These are phyloP conservation scores for Calendula officinalis DNA, from an alignment of 129 eudicot species.

Conservation along the genomic window DNA sequence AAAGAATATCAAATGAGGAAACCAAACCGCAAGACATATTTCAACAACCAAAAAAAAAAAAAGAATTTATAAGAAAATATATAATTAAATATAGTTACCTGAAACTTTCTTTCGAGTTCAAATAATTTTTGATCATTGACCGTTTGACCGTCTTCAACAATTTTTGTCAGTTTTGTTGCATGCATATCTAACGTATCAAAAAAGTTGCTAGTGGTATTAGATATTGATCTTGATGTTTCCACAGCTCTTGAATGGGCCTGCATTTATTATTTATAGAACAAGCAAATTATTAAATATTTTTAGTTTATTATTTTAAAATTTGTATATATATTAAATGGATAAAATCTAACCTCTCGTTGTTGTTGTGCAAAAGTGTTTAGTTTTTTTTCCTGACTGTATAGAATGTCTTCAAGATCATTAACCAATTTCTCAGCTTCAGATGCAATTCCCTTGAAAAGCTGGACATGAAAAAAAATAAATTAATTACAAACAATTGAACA, in stretches of 20 bases:
- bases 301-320: too few species aligned
- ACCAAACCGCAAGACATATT: not conserved
- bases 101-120: conserved; percentile 85
- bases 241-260: conserved; percentile 79
- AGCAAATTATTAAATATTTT: too few species aligned
- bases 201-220: conserved; percentile 65
- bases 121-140: conserved; percentile 68
- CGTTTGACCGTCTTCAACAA: conserved; percentile 82
- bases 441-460: conserved; percentile 85
- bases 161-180: conserved; percentile 66
- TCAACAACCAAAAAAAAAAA: not conserved
- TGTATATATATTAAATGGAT: too few species aligned
- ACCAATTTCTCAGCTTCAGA: conserved; percentile 85
- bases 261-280: too few species aligned
- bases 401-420: conserved; percentile 74
- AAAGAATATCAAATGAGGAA: not conserved
- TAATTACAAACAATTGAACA: too few species aligned
- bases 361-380: conserved; percentile 66
- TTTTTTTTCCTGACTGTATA: conserved; percentile 71
- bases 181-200: conserved; percentile 79
- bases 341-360: conserved; percentile 50
- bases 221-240: conserved; percentile 72
- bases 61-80: not conserved
- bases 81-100: conserved; percentile 39
- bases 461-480: not conserved